Evolutionary conservation across 805 yeast genomes (phyloP).

Genomic region (Cyberlindnera galapagoensis): DNA sequence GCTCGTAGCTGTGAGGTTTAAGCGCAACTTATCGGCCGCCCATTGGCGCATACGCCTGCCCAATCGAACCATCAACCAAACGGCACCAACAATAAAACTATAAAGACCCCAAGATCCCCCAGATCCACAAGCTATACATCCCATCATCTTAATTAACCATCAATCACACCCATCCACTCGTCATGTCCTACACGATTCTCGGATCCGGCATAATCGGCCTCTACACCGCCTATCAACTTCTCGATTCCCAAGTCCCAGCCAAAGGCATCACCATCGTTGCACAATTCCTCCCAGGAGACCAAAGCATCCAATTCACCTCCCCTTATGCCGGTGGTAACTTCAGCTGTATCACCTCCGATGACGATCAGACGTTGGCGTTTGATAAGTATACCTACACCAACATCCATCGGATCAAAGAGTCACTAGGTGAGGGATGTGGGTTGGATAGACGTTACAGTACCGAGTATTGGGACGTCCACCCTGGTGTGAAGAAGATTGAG

Average conservation of each 20-base stretch:
- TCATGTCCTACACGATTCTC: conserved; percentile 25
- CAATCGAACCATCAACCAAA: no score
- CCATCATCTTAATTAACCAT: no score
- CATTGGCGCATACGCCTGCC: no score
- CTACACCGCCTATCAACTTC: conserved; percentile 48
- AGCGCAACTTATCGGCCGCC: no score
- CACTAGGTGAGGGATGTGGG: conserved; percentile 47
- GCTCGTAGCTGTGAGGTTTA: no score
- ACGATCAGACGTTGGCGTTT: conserved; percentile 39
- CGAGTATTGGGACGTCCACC: conserved; percentile 51
- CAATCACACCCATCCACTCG: no score
- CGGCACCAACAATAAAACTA: no score
- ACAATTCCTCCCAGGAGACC: conserved; percentile 72
- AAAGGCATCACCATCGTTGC: conserved; percentile 51
- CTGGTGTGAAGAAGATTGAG: conserved; percentile 38
- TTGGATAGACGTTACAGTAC: conserved; percentile 47
- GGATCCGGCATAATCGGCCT: conserved; percentile 67
- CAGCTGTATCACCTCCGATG: conserved; percentile 55
- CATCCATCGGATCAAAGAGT: conserved; percentile 34
- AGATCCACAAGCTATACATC: no score
- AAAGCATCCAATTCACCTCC: conserved; percentile 64
- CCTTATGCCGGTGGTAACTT: conserved; percentile 77
- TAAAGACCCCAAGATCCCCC: no score
- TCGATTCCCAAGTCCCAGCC: conserved; percentile 35
- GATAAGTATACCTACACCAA: conserved; percentile 54